These are phyloP conservation scores for Annulohypoxylon truncatum DNA, from an alignment of 2,329 filamentous ascomycete species.

Conservation along the genomic window DNA sequence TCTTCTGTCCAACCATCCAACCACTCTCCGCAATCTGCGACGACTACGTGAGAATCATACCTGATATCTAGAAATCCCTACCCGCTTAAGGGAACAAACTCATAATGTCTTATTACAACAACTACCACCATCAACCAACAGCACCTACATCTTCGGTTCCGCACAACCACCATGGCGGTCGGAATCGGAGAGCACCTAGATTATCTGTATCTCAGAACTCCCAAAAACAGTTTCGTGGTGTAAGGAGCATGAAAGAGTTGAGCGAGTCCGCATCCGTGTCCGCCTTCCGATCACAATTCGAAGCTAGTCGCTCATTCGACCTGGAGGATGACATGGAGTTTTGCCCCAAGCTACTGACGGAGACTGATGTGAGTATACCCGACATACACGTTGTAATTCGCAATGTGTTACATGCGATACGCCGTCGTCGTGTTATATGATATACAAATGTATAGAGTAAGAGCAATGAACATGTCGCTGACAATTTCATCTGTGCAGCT, in stretches of 20 bases:
- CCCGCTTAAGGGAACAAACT: constrained; percentile 26
- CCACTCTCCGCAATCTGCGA: constrained; percentile 38
- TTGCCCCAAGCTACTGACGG: constrained; percentile 90
- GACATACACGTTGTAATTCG: constrained; percentile 5
- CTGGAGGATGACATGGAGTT: constrained; percentile 97
- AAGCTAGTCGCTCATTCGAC: constrained; percentile 92
- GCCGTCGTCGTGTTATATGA: background rate
- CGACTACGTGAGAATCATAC: constrained; percentile 33
- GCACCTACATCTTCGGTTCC: constrained; percentile 66
- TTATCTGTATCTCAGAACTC: constrained; percentile 83
- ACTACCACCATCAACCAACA: constrained; percentile 68
- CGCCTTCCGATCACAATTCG: constrained; percentile 87
- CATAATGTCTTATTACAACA: constrained; percentile 75
- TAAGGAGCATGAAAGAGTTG: constrained; percentile 87
- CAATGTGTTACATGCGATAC: constrained; percentile 7
- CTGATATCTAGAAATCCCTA: constrained; percentile 23
- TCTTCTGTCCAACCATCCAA: constrained; percentile 37
- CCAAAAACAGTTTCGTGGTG: constrained; percentile 87
- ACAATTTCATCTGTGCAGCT: constrained; percentile 68
- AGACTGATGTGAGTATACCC: constrained; percentile 81
- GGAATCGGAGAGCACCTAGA: constrained; percentile 85
- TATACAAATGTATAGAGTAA: background rate
- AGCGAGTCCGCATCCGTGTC: constrained; percentile 80
- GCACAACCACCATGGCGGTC: constrained; percentile 85
- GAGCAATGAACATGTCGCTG: constrained; percentile 16